Conservation (phyloP, 441 rosid genomes). For the Caryocar brasiliense region DNA sequence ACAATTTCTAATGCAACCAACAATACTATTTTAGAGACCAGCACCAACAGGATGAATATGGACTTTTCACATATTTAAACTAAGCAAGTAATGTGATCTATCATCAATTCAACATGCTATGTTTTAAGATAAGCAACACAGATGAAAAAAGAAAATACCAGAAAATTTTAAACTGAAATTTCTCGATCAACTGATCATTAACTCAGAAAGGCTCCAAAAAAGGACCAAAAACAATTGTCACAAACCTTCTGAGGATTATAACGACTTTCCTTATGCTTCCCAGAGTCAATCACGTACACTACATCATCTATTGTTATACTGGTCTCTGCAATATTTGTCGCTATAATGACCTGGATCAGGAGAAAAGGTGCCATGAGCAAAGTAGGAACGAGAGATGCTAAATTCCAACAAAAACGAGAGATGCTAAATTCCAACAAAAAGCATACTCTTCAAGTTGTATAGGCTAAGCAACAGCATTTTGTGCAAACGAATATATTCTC, state of each 20-base stretch:
- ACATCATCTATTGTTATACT: constrained; percentile 94
- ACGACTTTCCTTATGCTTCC: constrained; percentile 91
- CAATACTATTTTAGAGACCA: constrained; percentile 7
- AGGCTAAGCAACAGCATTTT: too few species aligned
- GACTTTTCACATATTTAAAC: neutral
- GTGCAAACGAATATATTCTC: too few species aligned
- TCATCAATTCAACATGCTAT: too few species aligned
- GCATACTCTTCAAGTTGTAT: too few species aligned
- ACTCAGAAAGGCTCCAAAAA: neutral
- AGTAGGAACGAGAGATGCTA: neutral
- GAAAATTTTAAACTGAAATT: too few species aligned
- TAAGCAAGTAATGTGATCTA: too few species aligned
- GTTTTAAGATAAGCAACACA: too few species aligned
- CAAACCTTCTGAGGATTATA: constrained; percentile 86
- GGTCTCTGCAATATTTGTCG: constrained; percentile 94
- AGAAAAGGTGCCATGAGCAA: too few species aligned
- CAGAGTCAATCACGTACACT: constrained; percentile 84
- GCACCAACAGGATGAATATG: neutral
- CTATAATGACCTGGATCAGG: constrained; percentile 59
- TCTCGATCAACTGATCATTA: too few species aligned
- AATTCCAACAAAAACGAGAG: neutral
- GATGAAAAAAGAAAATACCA: too few species aligned
- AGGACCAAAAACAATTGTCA: neutral
- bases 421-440: neutral
- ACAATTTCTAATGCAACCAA: constrained; percentile 51